Base-by-base conservation (phyloP, 306 rosid genomes). In the Crataegus laevigata region DNA sequence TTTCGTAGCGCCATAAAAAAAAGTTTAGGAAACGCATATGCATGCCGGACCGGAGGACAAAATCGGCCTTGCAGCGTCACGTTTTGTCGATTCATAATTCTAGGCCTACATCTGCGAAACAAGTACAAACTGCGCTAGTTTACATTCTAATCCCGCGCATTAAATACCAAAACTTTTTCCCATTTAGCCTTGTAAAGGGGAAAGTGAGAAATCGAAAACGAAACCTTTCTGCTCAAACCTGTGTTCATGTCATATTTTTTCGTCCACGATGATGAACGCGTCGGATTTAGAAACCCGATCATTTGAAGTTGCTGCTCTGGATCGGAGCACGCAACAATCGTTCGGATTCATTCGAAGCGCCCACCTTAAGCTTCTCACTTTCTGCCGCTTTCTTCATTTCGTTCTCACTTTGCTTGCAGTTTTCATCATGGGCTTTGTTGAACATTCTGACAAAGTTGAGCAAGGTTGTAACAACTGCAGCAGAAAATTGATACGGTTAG, bases 391-490 rank as follows among this genome's bases (percentile, higher is more conserved):
- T 91, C 88, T 88, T 89, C 85, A 63, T 81, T 88, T 89, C 97
- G 59, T 83, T 84, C 88, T 89, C 98, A 60, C 67, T 70, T 78
- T 91, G 92, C 84, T 86, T 87, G 84, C 89, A 32, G 83, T 91
- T 93, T 82, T 93, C 98, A 68, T 84, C 89, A 50, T 84, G 94
- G 69, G 97, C 89, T 73, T 88, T 83, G 86, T 75, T 79, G 82
- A 93, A 93, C 97, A 86, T 91, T 58, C 84, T 82, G 45, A 87
- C 89, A 72, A 93, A 93, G 91, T 86, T 89, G 80, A 82, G 85
- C 82, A 91, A 81, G 72, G 98, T 91, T 60, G 96, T 74, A 50
- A 85, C 79, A 77, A 93, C 98, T 91, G 89, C 84, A 82, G 77
- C 52, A 80, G 34, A 32, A 70, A 58, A 57, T 71, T 75, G 72